These are phyloP conservation scores for Tetrahymena malaccensis DNA, from an alignment of 73 alveolate genomes.

Conservation along the genomic window DNA sequence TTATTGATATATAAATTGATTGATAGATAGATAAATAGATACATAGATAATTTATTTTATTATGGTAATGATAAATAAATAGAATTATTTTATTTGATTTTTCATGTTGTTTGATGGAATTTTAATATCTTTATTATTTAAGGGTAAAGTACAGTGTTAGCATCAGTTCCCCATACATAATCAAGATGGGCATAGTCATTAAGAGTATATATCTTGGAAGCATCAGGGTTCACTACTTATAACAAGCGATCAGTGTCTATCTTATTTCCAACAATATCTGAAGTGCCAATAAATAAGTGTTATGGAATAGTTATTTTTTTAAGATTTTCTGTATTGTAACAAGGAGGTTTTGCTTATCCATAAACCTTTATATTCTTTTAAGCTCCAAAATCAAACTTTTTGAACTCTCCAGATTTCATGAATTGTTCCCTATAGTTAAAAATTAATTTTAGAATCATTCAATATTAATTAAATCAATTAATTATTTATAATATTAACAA, in stretches of 20 bases:
- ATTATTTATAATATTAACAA: no score
- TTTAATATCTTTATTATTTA: neutral
- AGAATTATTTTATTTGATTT: neutral
- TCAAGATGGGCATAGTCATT: slow-evolving; percentile 47
- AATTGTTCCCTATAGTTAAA: slow-evolving; percentile 62
- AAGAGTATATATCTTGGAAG: neutral
- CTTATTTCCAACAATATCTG: slow-evolving; percentile 34
- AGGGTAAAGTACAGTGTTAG: slow-evolving; percentile 24
- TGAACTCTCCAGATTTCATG: slow-evolving; percentile 43
- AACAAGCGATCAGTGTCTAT: slow-evolving; percentile 2
- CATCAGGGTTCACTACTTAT: neutral
- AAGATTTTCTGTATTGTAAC: slow-evolving; percentile 51
- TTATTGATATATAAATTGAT: no score
- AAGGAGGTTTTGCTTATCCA: slow-evolving; percentile 58
- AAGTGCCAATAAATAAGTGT: slow-evolving; percentile 18
- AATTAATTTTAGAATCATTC: neutral
- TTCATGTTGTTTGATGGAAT: neutral
- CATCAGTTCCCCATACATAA: slow-evolving; percentile 52
- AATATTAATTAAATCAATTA: neutral
- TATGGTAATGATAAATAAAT: neutral
- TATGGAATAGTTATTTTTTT: slow-evolving; percentile 21
- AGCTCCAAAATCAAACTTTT: slow-evolving; percentile 61
- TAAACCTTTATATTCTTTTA: slow-evolving; percentile 46
- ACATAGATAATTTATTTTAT: no score
- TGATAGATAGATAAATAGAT: no score